Conservation (phyloP, 495 filamentous ascomycete species). For the Penicillium diatomitis region DNA sequence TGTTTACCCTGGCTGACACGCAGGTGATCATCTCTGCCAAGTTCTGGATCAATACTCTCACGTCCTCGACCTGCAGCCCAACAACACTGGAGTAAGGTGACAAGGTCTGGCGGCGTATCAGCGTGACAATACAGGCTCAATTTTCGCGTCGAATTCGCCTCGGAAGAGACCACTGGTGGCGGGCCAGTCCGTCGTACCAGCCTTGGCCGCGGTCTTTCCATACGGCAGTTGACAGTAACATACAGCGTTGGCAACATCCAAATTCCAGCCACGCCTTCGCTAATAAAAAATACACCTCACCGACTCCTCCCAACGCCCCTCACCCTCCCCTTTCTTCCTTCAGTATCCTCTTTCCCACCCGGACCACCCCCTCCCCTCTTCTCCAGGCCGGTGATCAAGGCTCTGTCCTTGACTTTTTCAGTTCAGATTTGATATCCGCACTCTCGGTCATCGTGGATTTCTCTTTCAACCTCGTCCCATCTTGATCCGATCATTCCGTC, state of each 20-base stretch:
- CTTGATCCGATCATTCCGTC: background rate
- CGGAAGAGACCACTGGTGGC: too few relatives aligned
- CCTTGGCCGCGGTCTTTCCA: too few relatives aligned
- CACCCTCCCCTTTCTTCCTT: conserved; percentile 9
- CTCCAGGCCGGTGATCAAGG: conserved; percentile 23
- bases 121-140: conserved; percentile 7
- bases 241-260: background rate
- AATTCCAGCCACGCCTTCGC: conserved; percentile 17
- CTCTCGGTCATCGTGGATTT: conserved; percentile 1
- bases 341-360: conserved; percentile 1
- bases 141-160: conserved; percentile 1
- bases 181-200: too few relatives aligned
- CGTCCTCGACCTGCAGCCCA: conserved; percentile 9
- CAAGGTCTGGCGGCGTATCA: background rate
- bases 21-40: too few relatives aligned
- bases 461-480: background rate
- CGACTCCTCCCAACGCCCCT: conserved; percentile 19
- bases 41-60: too few relatives aligned
- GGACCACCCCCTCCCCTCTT: background rate
- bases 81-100: background rate
- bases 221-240: conserved; percentile 7
- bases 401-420: conserved; percentile 27
- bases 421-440: too few relatives aligned
- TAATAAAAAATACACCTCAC: conserved; percentile 22
- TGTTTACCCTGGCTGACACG: too few relatives aligned